phyloP scores from a whole-genome alignment of 805 yeast genomes.

The Wickerhamiella sergipiensis region DNA sequence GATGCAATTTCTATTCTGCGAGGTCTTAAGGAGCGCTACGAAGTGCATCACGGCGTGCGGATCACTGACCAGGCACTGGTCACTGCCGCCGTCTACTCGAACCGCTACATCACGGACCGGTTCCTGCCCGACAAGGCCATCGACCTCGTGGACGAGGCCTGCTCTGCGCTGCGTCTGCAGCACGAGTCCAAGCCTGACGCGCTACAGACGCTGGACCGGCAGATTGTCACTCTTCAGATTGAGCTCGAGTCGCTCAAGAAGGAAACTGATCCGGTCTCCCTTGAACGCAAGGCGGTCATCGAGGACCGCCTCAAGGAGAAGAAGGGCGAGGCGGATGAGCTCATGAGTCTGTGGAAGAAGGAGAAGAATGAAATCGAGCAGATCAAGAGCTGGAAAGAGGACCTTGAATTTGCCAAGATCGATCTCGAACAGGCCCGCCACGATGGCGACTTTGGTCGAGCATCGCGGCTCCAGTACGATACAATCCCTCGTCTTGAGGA shows the following conservation, averaged over 20 bases:
- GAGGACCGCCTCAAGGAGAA: slow-evolving; percentile 54
- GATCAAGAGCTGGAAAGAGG: slow-evolving; percentile 66
- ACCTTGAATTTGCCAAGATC: slow-evolving; percentile 68
- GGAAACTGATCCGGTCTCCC: slow-evolving; percentile 75
- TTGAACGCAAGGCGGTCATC: slow-evolving; percentile 62
- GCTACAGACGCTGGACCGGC: slow-evolving; percentile 74
- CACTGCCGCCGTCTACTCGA: slow-evolving; percentile 81
- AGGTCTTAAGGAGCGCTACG: slow-evolving; percentile 87
- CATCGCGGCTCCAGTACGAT: slow-evolving; percentile 81
- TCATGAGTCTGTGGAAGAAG: slow-evolving; percentile 76
- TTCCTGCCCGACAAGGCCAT: slow-evolving; percentile 93
- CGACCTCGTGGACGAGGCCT: slow-evolving; percentile 92
- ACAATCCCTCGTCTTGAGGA: slow-evolving; percentile 68
- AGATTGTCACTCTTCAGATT: slow-evolving; percentile 85
- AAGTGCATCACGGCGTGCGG: slow-evolving; percentile 95
- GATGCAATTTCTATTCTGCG: slow-evolving; percentile 86
- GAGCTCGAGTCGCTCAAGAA: slow-evolving; percentile 88
- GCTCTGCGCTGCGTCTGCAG: slow-evolving; percentile 85
- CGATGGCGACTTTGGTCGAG: slow-evolving; percentile 72
- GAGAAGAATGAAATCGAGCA: slow-evolving; percentile 67
- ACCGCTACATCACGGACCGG: slow-evolving; percentile 82
- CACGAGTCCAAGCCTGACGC: slow-evolving; percentile 97
- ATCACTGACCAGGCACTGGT: slow-evolving; percentile 86
- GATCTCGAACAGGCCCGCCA: slow-evolving; percentile 76
- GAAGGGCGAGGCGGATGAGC: slow-evolving; percentile 48